These are phyloP conservation scores for Telopea speciosissima DNA, from an alignment of 177 flowering plant species.

Conservation along the genomic window DNA sequence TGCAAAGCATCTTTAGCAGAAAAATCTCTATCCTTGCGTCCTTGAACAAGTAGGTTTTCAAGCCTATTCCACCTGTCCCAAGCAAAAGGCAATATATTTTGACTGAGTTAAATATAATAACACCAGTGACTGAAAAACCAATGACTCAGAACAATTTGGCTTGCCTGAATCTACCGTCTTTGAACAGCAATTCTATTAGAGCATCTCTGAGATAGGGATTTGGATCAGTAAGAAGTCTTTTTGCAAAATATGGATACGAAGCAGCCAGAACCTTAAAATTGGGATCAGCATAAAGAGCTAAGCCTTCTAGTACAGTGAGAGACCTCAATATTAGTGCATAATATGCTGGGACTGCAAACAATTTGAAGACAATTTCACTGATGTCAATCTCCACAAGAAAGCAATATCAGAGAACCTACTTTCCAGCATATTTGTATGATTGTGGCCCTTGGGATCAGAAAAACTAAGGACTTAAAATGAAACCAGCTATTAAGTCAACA, in stretches of 20 bases:
- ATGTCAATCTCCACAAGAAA: slow-evolving; percentile 12
- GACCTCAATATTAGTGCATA: slow-evolving; percentile 96
- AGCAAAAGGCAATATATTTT: slow-evolving; percentile 6
- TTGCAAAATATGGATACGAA: slow-evolving; percentile 98
- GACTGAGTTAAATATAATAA: background rate
- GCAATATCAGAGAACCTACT: slow-evolving; percentile 1
- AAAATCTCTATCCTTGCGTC: slow-evolving; percentile 81
- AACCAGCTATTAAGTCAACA: background rate
- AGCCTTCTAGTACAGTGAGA: slow-evolving; percentile 92
- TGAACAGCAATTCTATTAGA: slow-evolving; percentile 88
- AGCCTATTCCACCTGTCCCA: slow-evolving; percentile 91
- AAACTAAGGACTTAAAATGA: background rate
- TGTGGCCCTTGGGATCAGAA: background rate
- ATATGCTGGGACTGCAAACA: slow-evolving; percentile 88
- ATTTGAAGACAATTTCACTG: slow-evolving; percentile 13
- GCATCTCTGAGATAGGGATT: slow-evolving; percentile 99
- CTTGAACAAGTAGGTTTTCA: slow-evolving; percentile 89
- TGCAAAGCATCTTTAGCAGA: slow-evolving; percentile 88
- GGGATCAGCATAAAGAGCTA: slow-evolving; percentile 97
- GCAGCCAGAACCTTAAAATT: slow-evolving; percentile 97
- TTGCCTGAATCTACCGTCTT: slow-evolving; percentile 92
- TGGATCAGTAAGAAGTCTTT: slow-evolving; percentile 97
- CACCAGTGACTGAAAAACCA: background rate
- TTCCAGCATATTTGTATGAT: background rate
- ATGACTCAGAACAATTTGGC: slow-evolving; percentile 6